Evolutionary conservation across 1,139 yeast genomes (phyloP).

Genomic region (Geotrichum restrictum): DNA sequence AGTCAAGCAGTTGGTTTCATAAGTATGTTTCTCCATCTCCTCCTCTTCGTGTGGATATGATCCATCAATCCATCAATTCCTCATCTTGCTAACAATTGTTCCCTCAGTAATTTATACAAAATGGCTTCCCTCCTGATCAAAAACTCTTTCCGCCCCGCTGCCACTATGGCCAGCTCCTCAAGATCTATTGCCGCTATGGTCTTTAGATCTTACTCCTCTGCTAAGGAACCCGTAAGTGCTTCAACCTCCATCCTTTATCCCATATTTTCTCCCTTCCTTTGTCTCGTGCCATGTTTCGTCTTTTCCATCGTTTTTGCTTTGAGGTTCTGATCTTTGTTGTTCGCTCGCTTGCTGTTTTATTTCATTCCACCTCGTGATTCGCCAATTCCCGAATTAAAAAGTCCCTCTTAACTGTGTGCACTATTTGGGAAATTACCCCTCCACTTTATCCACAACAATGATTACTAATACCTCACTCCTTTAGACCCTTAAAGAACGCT

Average conservation of each 20-base stretch:
- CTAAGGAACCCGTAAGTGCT: conserved; percentile 31
- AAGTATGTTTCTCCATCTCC: conserved; percentile 9
- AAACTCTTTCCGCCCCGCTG: conserved; percentile 22
- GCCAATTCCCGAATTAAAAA: neutral
- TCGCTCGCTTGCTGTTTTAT: neutral
- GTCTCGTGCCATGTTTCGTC: neutral
- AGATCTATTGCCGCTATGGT: conserved; percentile 23
- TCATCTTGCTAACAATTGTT: neutral
- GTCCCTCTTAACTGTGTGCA: neutral
- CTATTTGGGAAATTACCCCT: conserved; percentile 1
- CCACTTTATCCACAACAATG: neutral
- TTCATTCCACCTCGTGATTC: neutral
- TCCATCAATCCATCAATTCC: neutral
- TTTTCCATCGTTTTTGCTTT: neutral
- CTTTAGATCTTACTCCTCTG: conserved; percentile 29
- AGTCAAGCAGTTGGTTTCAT: conserved; percentile 10
- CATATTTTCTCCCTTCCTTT: neutral
- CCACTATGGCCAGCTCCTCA: conserved; percentile 16
- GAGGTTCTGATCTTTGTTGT: neutral
- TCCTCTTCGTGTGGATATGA: neutral
- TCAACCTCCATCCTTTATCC: neutral
- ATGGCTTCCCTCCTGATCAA: conserved; percentile 23
- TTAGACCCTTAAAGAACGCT: conserved; percentile 82
- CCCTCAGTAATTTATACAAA: conserved; percentile 9
- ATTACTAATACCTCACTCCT: neutral